These are phyloP conservation scores for Graphiopsis chlorocephala DNA, from an alignment of 2,329 filamentous ascomycete species.

Conservation along the genomic window DNA sequence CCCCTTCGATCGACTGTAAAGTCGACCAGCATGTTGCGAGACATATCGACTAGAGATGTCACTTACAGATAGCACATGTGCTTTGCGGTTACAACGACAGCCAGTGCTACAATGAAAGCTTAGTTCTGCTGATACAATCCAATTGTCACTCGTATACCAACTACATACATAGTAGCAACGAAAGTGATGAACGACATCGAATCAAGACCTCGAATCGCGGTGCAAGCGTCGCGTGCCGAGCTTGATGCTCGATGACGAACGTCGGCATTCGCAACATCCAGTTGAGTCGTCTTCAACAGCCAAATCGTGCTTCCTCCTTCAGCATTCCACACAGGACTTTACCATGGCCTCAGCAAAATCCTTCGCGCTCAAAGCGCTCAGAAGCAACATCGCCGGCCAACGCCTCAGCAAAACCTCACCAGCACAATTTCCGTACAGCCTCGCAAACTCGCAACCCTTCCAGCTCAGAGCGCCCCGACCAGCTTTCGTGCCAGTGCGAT, in stretches of 20 bases:
- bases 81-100: background rate
- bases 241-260: slow-evolving; percentile 5
- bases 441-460: slow-evolving; percentile 17
- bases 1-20: background rate
- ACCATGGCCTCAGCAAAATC: slow-evolving; percentile 26
- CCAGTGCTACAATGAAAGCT: background rate
- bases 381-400: slow-evolving; percentile 15
- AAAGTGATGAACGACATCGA: background rate
- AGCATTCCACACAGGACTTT: background rate
- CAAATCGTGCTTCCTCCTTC: background rate
- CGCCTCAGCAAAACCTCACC: slow-evolving; percentile 13
- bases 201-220: background rate
- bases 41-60: background rate
- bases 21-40: background rate
- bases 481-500: slow-evolving; percentile 28
- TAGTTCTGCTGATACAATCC: background rate
- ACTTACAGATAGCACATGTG: no score
- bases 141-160: background rate
- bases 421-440: slow-evolving; percentile 12
- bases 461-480: slow-evolving; percentile 15
- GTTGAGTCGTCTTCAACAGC: no score
- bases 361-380: slow-evolving; percentile 22
- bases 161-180: background rate
- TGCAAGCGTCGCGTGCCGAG: background rate
- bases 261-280: slow-evolving; percentile 3